phyloP scores from a whole-genome alignment of 495 filamentous ascomycete genomes.

The Hypoxylon fragiforme region DNA sequence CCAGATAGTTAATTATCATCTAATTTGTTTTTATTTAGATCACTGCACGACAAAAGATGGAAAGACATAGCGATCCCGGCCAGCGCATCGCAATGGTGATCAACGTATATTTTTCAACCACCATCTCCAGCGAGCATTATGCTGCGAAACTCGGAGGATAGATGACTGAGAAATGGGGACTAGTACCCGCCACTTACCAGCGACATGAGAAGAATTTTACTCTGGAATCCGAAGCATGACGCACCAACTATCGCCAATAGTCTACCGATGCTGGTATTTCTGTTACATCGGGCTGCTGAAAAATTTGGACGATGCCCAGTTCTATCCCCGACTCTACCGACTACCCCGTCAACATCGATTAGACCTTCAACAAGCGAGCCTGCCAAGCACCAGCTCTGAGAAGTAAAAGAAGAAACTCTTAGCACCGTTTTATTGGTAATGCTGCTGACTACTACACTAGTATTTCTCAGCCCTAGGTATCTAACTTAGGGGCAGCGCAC shows the following conservation, averaged over 20 bases:
- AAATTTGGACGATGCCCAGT: slow-evolving; percentile 10
- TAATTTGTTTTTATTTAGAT: too few species aligned
- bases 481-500: not conserved
- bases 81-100: not conserved
- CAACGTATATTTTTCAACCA: not conserved
- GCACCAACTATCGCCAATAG: slow-evolving; percentile 17
- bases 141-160: slow-evolving; percentile 22
- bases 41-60: too few species aligned
- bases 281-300: slow-evolving; percentile 27
- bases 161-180: not conserved
- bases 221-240: slow-evolving; percentile 4
- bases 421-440: too few species aligned
- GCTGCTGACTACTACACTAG: slow-evolving; percentile 18
- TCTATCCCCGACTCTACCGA: slow-evolving; percentile 11
- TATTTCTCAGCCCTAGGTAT: slow-evolving; percentile 7
- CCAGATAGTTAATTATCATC: too few species aligned
- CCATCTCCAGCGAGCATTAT: not conserved
- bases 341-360: slow-evolving; percentile 11
- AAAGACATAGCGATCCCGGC: slow-evolving; percentile 10
- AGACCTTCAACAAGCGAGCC: slow-evolving; percentile 3
- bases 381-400: slow-evolving; percentile 14
- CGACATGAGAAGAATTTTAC: not conserved
- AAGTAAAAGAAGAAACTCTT: too few species aligned
- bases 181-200: slow-evolving; percentile 6
- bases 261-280: slow-evolving; percentile 15